Base-by-base conservation (phyloP, 495 filamentous ascomycete species). In the Penicillium maclennaniae region DNA sequence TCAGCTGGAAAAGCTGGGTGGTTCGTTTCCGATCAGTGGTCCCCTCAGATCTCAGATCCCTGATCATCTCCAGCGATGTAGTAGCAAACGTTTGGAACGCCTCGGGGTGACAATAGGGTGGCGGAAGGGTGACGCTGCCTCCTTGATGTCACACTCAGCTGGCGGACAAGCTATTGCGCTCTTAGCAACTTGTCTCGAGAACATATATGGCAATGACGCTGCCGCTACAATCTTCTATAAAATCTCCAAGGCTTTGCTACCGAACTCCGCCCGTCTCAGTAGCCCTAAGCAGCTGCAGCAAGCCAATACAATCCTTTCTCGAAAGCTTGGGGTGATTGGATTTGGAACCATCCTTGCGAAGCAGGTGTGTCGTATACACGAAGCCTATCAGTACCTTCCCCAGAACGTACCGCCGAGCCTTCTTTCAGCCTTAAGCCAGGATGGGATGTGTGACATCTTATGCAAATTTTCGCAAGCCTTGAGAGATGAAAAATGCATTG, bases 111-210 rank as follows among this genome's bases (percentile, higher is more conserved):
- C 23, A 5, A 28, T 54, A 8, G 51, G 51, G 20, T 54, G 51
- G 51, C 27, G 44, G n/a, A 48, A 54, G 34, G 51, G 51, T 12
- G 43, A 54, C 17, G 23, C 51, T 28, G 51, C 51, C 6, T 54
- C 51, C 6, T 20, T 54, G 43, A 45, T 54, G 43, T 21, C 51
- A 6, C 41, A 47, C 3, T 45, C 51, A 7, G 28, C 51, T 7
- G 51, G 51, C 17, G 51, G 51, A 14, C 51, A 54, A 34, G 43
- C 51, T 12, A 23, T 54, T 10, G 43, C 51, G 19, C 28, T 48
- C 4, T 36, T 54, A 16, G 41, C 27, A 19, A 28, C 44, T 23
- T 47, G 42, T 4, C 31, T 34, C 10, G 31, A 34, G 10, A 34
- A 34, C 4, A 4, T 34, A 12, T 34, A 34, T 12, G 26, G 39